Conservation (phyloP, 768 basidiomycete genomes). For the Macrolepiota dolichaula region DNA sequence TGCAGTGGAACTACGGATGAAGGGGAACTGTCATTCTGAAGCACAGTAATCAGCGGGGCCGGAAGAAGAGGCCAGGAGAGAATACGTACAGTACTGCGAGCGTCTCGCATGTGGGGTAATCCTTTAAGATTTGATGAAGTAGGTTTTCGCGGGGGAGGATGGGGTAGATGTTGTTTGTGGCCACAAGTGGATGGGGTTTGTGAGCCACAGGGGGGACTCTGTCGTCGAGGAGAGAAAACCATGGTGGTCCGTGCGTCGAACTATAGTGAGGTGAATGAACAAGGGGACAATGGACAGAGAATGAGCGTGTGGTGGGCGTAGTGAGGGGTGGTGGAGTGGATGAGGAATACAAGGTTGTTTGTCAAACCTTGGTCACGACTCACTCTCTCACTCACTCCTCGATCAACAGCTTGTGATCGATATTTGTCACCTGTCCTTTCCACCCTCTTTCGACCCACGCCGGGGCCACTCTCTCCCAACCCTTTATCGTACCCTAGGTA, state of each 20-base stretch:
- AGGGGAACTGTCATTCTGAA: background rate
- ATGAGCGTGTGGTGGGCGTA: background rate
- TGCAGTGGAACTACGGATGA: background rate
- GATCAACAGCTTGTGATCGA: background rate
- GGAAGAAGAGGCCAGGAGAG: background rate
- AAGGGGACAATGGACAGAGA: background rate
- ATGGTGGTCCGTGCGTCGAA: background rate
- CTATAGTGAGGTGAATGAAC: background rate
- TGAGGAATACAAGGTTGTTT: background rate
- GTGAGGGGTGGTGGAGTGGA: background rate
- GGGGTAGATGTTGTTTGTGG: background rate
- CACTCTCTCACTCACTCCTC: background rate
- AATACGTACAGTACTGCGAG: background rate
- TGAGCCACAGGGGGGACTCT: background rate
- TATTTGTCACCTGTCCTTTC: background rate
- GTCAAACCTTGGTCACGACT: background rate
- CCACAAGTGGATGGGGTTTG: background rate
- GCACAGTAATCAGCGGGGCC: background rate
- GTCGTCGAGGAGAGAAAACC: background rate
- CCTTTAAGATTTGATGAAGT: background rate
- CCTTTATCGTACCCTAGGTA: background rate
- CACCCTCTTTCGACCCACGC: background rate
- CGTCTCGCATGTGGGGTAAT: background rate
- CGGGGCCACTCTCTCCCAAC: background rate
- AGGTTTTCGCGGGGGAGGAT: background rate